Base-by-base conservation (phyloP, 345 rosid species). In the Clausena lansium region DNA sequence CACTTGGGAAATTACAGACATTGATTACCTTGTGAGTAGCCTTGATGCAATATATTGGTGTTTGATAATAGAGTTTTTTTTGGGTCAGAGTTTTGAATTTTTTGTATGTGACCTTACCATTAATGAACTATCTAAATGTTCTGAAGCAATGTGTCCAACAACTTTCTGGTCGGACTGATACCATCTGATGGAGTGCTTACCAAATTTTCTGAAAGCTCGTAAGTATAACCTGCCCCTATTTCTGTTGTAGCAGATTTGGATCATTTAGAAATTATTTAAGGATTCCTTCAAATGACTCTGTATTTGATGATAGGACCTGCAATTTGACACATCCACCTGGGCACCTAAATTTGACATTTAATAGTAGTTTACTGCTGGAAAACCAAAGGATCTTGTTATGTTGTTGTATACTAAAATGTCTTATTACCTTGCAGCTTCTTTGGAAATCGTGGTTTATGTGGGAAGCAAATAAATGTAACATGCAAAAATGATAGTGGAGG, bases 81-180 rank as follows among this genome's bases (percentile, higher is more conserved):
- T 52, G 30, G 58, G 11, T 73, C 32, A 32, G 3, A 47, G 35
- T 32, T 72, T 69, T 22, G 66, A 59, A 41, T 41, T 68, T 20
- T 39, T 57, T 67, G 70, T 74, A 50, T 28, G 60, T 36, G 32
- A 63, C 45, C 68, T 79, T 70, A 74, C 72, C 59, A 76, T 63
- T 85, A 41, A 60, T 57, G 65, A 79, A 77, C 76, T 73, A 87
- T 28, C 76, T 85, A 69, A 77, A 79, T 76, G 45, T 75, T 76
- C 63, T 84, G 81, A 88, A 96, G 99, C 82, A 93, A 96, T 38
- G 91, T 94, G 72, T 91, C 99, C 19, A 88, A 92, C 85, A 96
- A 96, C 86, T 94, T 96, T 81, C 91, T 96, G 75, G 83, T 24
- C 45, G 99, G 99, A 57, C 79, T 87, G 71, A 91, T 96, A 84